Evolutionary conservation across 306 rosid genomes (phyloP), one percentile per base, ranked within the genome.

Genomic region (Carpinus viminea): DNA sequence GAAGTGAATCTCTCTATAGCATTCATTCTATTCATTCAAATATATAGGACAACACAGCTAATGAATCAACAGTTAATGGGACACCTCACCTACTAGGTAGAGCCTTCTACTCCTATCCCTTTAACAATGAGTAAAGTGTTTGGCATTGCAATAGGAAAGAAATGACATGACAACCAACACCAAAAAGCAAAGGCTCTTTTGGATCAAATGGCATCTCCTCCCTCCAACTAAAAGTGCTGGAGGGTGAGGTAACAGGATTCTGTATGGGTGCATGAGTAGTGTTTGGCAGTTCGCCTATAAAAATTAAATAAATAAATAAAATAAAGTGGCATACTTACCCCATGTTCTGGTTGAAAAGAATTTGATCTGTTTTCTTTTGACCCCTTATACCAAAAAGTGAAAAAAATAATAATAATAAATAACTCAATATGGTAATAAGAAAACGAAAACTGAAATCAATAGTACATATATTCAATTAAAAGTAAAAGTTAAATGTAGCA

Each of bases 331-430:
- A 28, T 46, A 56, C 73, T 80, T 85, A 93, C 97, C 97, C 91
- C 82, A 48, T 56, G 79, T 73, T 87, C 80, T 82, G 79, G 82
- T 83, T 84, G 94, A 84, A 85, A 83, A 82, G 87, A 78, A 75
- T 77, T 79, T 68, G 75, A 86, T 79, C 87, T 90, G 80, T 96
- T 96, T 91, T 93, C 99, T 93, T 96, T 96, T 64, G 89, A 90
- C 80, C 88, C 98, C 99, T 96, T 85, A 80, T 86, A 85, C 80
- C 93, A 80, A 86, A 85, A 80, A 76, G 28, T 17, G 5, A 8
- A 65, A 12, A 8, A 69, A 59, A 3, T 38, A 48, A 74, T 1
- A 31, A 1, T 1, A 85, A 88, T 57, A 81, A 79, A 89, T 24
- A 82, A 86, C 78, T 91, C 88, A 89, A 73, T 74, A 80, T 53